These are phyloP conservation scores for Podospora pseudocomata DNA, from an alignment of 495 filamentous ascomycete species.

Conservation along the genomic window DNA sequence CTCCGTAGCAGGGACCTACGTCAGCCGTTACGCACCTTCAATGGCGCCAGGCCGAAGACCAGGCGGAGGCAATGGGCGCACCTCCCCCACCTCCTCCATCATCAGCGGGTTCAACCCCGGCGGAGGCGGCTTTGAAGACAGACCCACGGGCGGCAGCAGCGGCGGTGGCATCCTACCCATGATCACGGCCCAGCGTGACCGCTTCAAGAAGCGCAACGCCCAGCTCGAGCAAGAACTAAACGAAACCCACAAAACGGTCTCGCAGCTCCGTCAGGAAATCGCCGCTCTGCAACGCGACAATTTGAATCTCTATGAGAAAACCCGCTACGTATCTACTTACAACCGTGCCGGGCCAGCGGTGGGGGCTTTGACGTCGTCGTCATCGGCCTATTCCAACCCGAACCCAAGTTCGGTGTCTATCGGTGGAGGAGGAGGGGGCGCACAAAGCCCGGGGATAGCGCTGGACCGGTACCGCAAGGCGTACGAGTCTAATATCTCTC, in stretches of 20 bases:
- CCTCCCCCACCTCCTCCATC: constrained; percentile 95
- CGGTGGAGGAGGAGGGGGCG: constrained; percentile 36
- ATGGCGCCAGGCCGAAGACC: constrained; percentile 54
- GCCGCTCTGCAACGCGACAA: constrained; percentile 94
- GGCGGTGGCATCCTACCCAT: constrained; percentile 93
- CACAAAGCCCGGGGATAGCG: constrained; percentile 54
- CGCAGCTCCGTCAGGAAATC: constrained; percentile 85
- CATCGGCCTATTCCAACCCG: constrained; percentile 69
- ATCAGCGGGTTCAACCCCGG: constrained; percentile 88
- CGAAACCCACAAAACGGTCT: constrained; percentile 74
- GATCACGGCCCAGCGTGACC: constrained; percentile 95
- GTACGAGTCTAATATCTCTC: constrained; percentile 92
- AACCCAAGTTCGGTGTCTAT: constrained; percentile 65
- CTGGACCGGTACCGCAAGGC: constrained; percentile 87
- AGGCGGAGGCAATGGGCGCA: constrained; percentile 45
- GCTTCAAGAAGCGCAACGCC: constrained; percentile 93
- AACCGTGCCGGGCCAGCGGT: constrained; percentile 60
- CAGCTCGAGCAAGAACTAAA: constrained; percentile 90
- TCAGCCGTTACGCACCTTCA: constrained; percentile 75
- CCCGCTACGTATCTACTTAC: constrained; percentile 91
- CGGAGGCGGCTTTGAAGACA: constrained; percentile 59
- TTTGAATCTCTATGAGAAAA: constrained; percentile 95
- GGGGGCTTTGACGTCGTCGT: constrained; percentile 57
- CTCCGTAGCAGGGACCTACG: constrained; percentile 90
- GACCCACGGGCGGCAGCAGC: constrained; percentile 57